Evolutionary conservation across 2,329 filamentous ascomycete species (phyloP), one percentile per base, ranked within the genome.

Genomic region (Didymosphaeria variabile): DNA sequence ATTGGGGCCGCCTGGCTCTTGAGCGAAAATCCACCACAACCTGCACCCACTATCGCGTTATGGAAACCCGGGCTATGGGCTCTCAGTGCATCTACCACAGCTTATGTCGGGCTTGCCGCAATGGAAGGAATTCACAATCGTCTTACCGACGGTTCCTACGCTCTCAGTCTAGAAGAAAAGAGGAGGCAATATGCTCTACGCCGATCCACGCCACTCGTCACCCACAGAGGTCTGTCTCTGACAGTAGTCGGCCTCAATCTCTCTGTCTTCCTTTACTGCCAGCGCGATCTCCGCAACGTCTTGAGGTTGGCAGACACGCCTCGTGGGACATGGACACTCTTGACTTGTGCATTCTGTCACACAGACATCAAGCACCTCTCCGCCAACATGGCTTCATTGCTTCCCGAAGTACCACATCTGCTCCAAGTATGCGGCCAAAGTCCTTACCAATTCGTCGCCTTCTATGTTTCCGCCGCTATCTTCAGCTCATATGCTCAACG

Each of bases 361-460:
- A 46, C 13, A 8, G 31, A 46, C 9, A 10, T 17, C 1, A 9
- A 23, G 29, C 53, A 55, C 26, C 53, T 55, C 15, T 17, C n/a
- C 7, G 23, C 13, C 10, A 55, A 55, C n/a, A 55, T 55, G 53
- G n/a, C 10, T 9, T 23, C 53, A 7, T 12, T 55, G n/a, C 12
- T 55, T 7, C 53, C 53, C 2, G 53, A 46, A 9, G 36, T 55
- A n/a, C 40, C 53, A 7, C 42, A 34, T 17, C 13, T 38, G 12
- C 53, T 55, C 23, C 42, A 55, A 26, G 29, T 40, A 19, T 55
- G 53, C 31, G 53, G 53, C 12, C 53, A 55, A 36, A 46, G 53
- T 47, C 53, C 53, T 4, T 55, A 55, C 15, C 53, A 55, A 36
- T 55, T 46, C 31, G n/a, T 55, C n/a, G 53, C 53, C 26, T 55